Evolutionary conservation across 2,329 filamentous ascomycete species (phyloP).

Genomic region (Lasiodiplodia citricola): DNA sequence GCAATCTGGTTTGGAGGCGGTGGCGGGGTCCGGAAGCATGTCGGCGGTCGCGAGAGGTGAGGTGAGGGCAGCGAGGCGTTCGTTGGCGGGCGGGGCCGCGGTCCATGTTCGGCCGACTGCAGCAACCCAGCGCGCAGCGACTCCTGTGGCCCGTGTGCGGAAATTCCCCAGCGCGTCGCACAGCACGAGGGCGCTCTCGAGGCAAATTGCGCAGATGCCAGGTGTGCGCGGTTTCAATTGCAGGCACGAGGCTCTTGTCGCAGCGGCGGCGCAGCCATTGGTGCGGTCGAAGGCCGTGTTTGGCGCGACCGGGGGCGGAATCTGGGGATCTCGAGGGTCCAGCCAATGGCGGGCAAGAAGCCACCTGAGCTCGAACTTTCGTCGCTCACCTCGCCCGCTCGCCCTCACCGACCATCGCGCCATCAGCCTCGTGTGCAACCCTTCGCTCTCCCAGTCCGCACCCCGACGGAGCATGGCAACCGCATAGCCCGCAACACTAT

Average conservation of each 20-base stretch:
- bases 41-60: slow-evolving; percentile 48
- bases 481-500: neutral
- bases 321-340: slow-evolving; percentile 13
- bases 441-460: neutral
- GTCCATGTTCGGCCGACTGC: slow-evolving; percentile 45
- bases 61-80: slow-evolving; percentile 35
- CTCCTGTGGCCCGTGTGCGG: slow-evolving; percentile 42
- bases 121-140: neutral
- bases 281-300: neutral
- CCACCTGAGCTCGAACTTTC: slow-evolving; percentile 26
- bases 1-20: slow-evolving; percentile 35
- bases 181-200: slow-evolving; percentile 1
- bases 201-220: slow-evolving; percentile 12
- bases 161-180: slow-evolving; percentile 29
- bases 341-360: slow-evolving; percentile 23
- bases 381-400: neutral
- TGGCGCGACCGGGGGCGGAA: neutral
- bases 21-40: slow-evolving; percentile 55
- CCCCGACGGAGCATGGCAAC: slow-evolving; percentile 5
- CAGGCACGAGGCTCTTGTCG: neutral
- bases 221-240: slow-evolving; percentile 5
- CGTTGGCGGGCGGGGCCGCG: slow-evolving; percentile 13
- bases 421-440: slow-evolving; percentile 3
- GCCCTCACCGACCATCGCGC: slow-evolving; percentile 4
- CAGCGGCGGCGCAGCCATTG: neutral